These are phyloP conservation scores for Candida taoyuanica DNA, from an alignment of 805 yeast genomes.

Conservation along the genomic window DNA sequence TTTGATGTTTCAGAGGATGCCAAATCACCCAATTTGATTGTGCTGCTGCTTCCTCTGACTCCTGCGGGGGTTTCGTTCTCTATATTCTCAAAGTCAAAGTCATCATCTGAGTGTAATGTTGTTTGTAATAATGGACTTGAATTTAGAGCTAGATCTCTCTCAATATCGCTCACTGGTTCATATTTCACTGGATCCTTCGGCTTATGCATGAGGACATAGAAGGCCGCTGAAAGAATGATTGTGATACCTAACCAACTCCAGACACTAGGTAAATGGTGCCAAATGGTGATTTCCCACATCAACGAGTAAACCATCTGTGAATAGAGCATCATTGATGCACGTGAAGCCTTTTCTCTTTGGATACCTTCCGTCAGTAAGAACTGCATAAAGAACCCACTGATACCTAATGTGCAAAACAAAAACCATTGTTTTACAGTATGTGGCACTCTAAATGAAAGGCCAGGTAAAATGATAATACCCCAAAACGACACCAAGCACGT, in stretches of 20 bases:
- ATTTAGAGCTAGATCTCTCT: background rate
- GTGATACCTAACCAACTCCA: slow-evolving; percentile 66
- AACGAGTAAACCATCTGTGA: slow-evolving; percentile 76
- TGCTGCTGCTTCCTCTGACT: too few relatives aligned
- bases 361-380: slow-evolving; percentile 75
- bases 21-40: too few relatives aligned
- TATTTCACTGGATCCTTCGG: slow-evolving; percentile 24
- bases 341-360: slow-evolving; percentile 74
- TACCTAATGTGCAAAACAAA: slow-evolving; percentile 55
- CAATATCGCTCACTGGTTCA: background rate
- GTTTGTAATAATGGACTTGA: background rate
- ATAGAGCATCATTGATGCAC: slow-evolving; percentile 71
- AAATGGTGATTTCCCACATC: slow-evolving; percentile 65
- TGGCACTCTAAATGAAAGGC: slow-evolving; percentile 57
- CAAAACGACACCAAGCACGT: slow-evolving; percentile 51
- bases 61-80: too few relatives aligned
- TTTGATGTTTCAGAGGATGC: too few relatives aligned
- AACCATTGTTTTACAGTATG: slow-evolving; percentile 61
- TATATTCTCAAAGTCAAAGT: slow-evolving; percentile 1
- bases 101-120: background rate
- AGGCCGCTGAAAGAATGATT: slow-evolving; percentile 63
- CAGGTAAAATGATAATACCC: slow-evolving; percentile 53
- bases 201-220: slow-evolving; percentile 51
- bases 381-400: slow-evolving; percentile 82
- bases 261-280: slow-evolving; percentile 67